Percentiles rank a stretch among this genome's conserved stretches.
phyloP scores from a whole-genome alignment of 345 rosid species.

The thale cress (Arabidopsis thaliana) region DNA sequence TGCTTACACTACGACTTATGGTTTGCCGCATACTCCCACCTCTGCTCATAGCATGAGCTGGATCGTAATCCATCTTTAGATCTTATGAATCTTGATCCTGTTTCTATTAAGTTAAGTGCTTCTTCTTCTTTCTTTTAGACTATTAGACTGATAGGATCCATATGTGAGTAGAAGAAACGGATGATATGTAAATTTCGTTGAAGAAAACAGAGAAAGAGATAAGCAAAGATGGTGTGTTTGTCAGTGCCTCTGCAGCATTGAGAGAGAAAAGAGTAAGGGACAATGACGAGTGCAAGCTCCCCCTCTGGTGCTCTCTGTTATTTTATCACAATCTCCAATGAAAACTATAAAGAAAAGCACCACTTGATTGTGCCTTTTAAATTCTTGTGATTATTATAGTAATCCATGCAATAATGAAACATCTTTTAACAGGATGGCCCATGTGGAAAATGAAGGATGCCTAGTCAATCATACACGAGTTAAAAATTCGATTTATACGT shows the following conservation, averaged over 20 bases:
- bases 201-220: slow-evolving; percentile 12
- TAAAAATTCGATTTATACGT: background rate
- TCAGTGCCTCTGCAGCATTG: background rate
- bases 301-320: background rate
- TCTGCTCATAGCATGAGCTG: slow-evolving; percentile 37
- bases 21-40: slow-evolving; percentile 47
- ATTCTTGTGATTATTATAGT: slow-evolving; percentile 4
- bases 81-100: background rate
- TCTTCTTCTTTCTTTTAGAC: slow-evolving; percentile 2
- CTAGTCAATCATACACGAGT: slow-evolving; percentile 20
- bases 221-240: slow-evolving; percentile 1
- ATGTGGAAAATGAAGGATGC: slow-evolving; percentile 30
- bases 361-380: background rate
- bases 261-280: slow-evolving; percentile 4
- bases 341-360: background rate
- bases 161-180: background rate
- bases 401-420: slow-evolving; percentile 9
- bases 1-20: slow-evolving; percentile 68
- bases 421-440: slow-evolving; percentile 2
- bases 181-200: background rate
- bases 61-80: slow-evolving; percentile 41
- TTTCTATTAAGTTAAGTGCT: background rate
- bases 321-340: background rate
- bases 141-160: background rate
- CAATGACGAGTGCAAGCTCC: slow-evolving; percentile 6